phyloP scores from a whole-genome alignment of 306 rosid genomes.

The Vigna radiata region DNA sequence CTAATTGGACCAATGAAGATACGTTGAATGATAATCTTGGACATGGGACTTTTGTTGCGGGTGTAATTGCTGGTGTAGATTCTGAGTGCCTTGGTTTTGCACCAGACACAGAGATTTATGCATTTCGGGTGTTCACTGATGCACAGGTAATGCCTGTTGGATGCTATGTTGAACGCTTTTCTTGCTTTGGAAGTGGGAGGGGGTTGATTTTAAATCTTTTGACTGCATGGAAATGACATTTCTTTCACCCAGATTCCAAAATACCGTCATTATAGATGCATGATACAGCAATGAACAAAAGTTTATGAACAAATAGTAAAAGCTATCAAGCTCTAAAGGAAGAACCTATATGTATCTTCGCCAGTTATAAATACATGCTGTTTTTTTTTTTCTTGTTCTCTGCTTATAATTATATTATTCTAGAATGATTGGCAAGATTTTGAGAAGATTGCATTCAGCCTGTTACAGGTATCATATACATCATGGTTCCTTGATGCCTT shows the following conservation, averaged over 20 bases:
- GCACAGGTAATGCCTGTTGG: conserved; percentile 91
- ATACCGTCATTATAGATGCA: conserved; percentile 24
- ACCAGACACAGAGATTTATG: conserved; percentile 97
- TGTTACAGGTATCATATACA: conserved; percentile 97
- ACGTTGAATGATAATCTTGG: conserved; percentile 95
- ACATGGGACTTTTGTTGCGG: conserved; percentile 99
- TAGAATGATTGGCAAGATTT: conserved; percentile 57
- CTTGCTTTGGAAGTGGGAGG: conserved; percentile 14
- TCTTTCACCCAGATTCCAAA: conserved; percentile 14
- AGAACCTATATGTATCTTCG: conserved; percentile 22
- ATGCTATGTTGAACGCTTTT: conserved; percentile 32
- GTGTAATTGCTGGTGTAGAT: conserved; percentile 91
- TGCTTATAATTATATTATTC: conserved; percentile 37
- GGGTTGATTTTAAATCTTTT: conserved; percentile 8
- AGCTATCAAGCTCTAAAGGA: conserved; percentile 19
- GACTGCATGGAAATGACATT: conserved; percentile 17
- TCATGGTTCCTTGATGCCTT: conserved; percentile 99
- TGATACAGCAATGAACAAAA: conserved; percentile 14
- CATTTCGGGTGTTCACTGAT: conserved; percentile 98
- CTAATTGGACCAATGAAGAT: conserved; percentile 98
- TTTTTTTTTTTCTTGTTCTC: neutral
- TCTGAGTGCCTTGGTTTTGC: conserved; percentile 94
- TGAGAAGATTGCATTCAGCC: conserved; percentile 91
- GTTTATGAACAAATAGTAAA: conserved; percentile 9
- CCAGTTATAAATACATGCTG: neutral